Conservation (phyloP, 1,284 basidiomycete species). For the Austroboletus rostrupii region DNA sequence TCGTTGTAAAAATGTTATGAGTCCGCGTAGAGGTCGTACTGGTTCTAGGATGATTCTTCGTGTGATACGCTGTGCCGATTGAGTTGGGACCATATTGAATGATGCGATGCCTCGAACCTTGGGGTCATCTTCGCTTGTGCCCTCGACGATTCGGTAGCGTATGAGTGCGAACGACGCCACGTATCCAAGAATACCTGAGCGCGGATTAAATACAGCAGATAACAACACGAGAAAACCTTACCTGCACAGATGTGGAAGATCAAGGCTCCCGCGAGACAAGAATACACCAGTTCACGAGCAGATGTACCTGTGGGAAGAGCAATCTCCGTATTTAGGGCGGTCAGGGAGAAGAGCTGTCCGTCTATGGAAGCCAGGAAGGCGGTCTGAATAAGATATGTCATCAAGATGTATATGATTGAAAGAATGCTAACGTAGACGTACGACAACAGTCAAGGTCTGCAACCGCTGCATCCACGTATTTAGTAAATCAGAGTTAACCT, state of each 20-base stretch:
- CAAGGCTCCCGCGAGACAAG: conserved; percentile 28
- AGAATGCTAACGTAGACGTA: conserved; percentile 11
- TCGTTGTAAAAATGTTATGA: conserved; percentile 1
- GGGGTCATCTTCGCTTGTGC: conserved; percentile 6
- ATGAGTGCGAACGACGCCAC: conserved; percentile 27
- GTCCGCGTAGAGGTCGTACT: conserved; percentile 6
- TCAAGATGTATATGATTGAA: background rate
- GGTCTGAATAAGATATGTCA: conserved; percentile 19
- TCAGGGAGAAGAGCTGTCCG: conserved; percentile 29
- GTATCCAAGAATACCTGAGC: conserved; percentile 27
- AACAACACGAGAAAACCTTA: conserved; percentile 9
- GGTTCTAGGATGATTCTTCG: conserved; percentile 19
- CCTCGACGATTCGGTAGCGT: conserved; percentile 24
- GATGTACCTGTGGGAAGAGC: conserved; percentile 5
- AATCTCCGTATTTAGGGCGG: conserved; percentile 19
- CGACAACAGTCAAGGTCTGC: conserved; percentile 29
- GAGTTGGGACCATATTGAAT: conserved; percentile 5
- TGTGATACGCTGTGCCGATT: conserved; percentile 4
- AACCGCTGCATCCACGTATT: conserved; percentile 24
- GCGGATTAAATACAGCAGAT: background rate
- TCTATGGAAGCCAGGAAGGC: conserved; percentile 29
- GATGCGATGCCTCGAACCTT: conserved; percentile 12
- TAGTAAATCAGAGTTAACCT: conserved; percentile 18
- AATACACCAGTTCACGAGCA: conserved; percentile 25
- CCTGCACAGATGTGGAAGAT: conserved; percentile 30